These are phyloP conservation scores for Leccinum longicurvipes DNA, from an alignment of 768 basidiomycete species.

Conservation along the genomic window DNA sequence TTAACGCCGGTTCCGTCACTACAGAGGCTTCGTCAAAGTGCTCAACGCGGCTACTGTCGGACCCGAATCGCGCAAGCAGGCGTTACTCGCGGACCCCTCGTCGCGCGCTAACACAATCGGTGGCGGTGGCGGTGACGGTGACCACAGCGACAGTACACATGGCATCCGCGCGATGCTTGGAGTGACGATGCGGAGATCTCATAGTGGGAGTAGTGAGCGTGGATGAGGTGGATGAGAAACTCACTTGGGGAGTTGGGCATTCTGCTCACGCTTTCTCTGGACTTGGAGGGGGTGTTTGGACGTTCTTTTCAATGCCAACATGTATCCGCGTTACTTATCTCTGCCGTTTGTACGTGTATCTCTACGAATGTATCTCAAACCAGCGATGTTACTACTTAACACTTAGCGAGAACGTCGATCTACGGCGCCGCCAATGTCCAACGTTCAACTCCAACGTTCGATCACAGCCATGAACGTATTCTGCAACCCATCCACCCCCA, in stretches of 20 bases:
- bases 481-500: constrained; percentile 18
- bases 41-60: constrained; percentile 44
- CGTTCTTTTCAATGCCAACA: no score
- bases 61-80: constrained; percentile 5
- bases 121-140: not conserved
- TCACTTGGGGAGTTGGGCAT: not conserved
- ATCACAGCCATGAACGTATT: constrained; percentile 26
- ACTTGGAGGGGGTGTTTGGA: not conserved
- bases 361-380: not conserved
- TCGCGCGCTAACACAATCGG: not conserved
- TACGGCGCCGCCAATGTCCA: no score
- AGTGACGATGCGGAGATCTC: constrained; percentile 3
- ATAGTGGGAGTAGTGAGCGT: not conserved
- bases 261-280: not conserved
- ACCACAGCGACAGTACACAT: not conserved
- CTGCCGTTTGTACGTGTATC: not conserved
- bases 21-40: constrained; percentile 50
- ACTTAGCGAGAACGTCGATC: no score
- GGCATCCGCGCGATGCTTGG: constrained; percentile 2
- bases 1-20: not conserved
- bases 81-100: constrained; percentile 4
- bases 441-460: constrained; percentile 9
- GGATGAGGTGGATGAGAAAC: not conserved
- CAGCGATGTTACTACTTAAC: no score
- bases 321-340: not conserved